Evolutionary conservation across 192 early-diverging fungal species (phyloP), one percentile per base, ranked within the genome.

Genomic region (Podila epicladia): DNA sequence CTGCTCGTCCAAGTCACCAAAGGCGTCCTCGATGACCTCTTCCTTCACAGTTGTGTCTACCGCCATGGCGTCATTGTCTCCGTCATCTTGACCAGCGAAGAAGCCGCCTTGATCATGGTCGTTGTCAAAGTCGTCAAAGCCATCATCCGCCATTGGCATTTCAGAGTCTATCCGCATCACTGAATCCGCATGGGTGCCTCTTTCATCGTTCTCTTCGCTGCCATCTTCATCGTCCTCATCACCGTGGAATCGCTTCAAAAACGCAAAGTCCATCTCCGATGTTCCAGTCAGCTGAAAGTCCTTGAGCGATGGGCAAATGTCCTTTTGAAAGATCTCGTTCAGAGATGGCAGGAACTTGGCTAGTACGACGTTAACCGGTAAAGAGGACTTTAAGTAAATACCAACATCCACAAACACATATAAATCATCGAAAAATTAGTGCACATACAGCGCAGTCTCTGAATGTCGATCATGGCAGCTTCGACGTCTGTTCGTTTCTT

Each of bases 301-400:
- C 22, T 89, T 88, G 45, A 95, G 84, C 4, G 92, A 89, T 0
- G 92, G 92, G 64, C 94, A 95, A 51, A 95, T 84, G 24, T 91
- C 84, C 55, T 88, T 73, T 12, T 80, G 32, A 67, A 79, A 84
- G 12, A 89, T 80, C 15, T 72, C 62, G 26, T 69, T 82, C 64
- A 90, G 33, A 20, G 78, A 77, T 51, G 72, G 62, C 55, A 79
- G 65, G 72, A 92, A 91, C 68, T 82, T 75, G 38, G 68, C 88
- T 88, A 58, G 2, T 4, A 55, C 11, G 32, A 24, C 41, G 33
- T 64, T 26, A 26, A 28, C 24, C 4, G 2, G 13, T 61, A 61
- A 15, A 15, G 28, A 32, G 59, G 26, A 32, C 20, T 20, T 15
- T 15, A 17, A 1, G 60, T 62, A n/a, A 62, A n/a, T 33, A 28